Conservation (phyloP, 768 basidiomycete species). For the Mycena maculata region DNA sequence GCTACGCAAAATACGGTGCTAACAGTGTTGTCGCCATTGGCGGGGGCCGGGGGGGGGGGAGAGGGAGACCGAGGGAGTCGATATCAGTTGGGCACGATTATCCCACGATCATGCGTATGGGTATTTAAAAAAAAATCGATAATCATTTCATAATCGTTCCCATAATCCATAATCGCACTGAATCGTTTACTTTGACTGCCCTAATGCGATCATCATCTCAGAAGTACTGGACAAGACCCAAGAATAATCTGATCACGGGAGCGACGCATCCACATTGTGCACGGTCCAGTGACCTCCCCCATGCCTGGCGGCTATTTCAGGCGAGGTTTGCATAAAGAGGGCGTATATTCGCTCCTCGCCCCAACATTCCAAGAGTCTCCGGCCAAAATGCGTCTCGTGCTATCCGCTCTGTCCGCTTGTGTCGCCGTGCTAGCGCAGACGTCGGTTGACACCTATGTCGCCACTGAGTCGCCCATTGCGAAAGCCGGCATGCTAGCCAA, state of each 20-base stretch:
- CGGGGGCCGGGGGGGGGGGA: too few species aligned
- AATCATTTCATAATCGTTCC: too few species aligned
- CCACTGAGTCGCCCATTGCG: constrained; percentile 67
- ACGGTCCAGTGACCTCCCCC: neutral
- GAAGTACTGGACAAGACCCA: too few species aligned
- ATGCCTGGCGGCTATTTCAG: neutral
- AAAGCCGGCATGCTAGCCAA: constrained; percentile 76
- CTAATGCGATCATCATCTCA: too few species aligned
- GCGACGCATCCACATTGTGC: constrained; percentile 1
- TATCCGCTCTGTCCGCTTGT: constrained; percentile 43
- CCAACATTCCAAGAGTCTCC: constrained; percentile 12
- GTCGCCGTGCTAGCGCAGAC: constrained; percentile 43
- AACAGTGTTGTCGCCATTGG: too few species aligned
- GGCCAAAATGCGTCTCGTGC: constrained; percentile 45
- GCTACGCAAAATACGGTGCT: too few species aligned
- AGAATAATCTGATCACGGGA: constrained; percentile 7
- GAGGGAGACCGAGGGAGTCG: too few species aligned
- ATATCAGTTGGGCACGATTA: too few species aligned
- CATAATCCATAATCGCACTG: too few species aligned
- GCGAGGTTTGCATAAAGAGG: neutral
- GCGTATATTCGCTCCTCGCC: neutral
- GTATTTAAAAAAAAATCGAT: too few species aligned
- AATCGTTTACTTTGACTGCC: too few species aligned
- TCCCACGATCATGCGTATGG: too few species aligned
- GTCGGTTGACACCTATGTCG: constrained; percentile 63